Base-by-base conservation (phyloP, 1,284 basidiomycete species). In the Ceratobasidium theobromae region DNA sequence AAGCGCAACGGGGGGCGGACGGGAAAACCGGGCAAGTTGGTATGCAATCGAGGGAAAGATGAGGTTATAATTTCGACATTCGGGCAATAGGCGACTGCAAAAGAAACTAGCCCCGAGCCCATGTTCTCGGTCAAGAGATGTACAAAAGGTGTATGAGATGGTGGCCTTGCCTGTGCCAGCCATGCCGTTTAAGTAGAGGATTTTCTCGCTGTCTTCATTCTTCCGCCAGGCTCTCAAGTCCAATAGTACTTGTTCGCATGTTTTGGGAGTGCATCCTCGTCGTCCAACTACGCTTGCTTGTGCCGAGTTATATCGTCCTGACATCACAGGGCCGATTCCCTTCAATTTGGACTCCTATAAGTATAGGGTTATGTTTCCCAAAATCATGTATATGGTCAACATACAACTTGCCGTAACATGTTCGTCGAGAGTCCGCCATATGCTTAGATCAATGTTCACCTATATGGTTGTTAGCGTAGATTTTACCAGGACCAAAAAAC, bases 61-160 rank as follows among this genome's bases (percentile, higher is more conserved):
- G 5, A 18, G 23, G 55, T 49, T n/a, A 25, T 51, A 46, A 23
- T 68, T 48, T 14, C 49, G 38, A 12, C 60, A 40, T 14, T 53
- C 38, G 4, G 48, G 62, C 14, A 41, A 30, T 33, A 35, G 68
- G 0, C 74, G 69, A 3, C 73, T 72, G 43, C 73, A 76, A 68
- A 54, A 54, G 18, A 54, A 54, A 14, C 53, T 54, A 5, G 33
- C 53, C 1, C 18, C 53, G 21, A 54, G 53, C 21, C 16, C 8
- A 1, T 23, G n/a, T 9, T 2, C 11, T 2, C 5, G 2, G 2
- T 54, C 4, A 6, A 54, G 35, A 1, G 9, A 3, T 16, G 33
- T 1, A 27, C 53, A 54, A 11, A 54, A 38, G 25, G 18, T 40
- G 18, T 41, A 14, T 8, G 72, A 68, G 32, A 73, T 70, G 2